Percentiles rank a stretch among this genome's conserved stretches.
Evolutionary conservation across 148 eudicot species (phyloP).

Genomic region (Salicornia ramosissima): DNA sequence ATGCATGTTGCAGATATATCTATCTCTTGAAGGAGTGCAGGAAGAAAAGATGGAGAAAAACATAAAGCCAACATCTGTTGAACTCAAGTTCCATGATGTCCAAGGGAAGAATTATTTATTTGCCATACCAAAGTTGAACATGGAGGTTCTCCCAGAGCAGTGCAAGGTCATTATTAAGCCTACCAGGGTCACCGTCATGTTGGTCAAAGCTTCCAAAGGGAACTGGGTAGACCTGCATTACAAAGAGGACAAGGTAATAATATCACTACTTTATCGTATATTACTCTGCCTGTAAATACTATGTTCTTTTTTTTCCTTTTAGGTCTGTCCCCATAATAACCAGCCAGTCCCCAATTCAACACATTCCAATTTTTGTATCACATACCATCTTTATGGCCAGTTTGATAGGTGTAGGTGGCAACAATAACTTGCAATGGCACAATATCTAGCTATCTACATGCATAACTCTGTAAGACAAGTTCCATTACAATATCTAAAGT

Average conservation of each 20-base stretch:
- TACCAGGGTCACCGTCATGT: slow-evolving; percentile 56
- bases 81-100: slow-evolving; percentile 76
- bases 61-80: slow-evolving; percentile 54
- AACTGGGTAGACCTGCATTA: slow-evolving; percentile 79
- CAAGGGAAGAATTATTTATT: slow-evolving; percentile 76
- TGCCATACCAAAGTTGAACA: slow-evolving; percentile 74
- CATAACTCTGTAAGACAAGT: too few species aligned
- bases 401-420: too few species aligned
- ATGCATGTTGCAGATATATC: slow-evolving; percentile 51
- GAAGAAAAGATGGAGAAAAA: slow-evolving; percentile 58
- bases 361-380: too few species aligned
- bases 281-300: too few species aligned
- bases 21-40: slow-evolving; percentile 71
- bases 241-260: slow-evolving; percentile 86
- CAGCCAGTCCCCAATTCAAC: too few species aligned
- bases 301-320: too few species aligned
- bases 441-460: too few species aligned
- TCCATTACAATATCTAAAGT: too few species aligned
- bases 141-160: slow-evolving; percentile 68
- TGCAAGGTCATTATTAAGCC: slow-evolving; percentile 78
- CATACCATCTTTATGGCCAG: too few species aligned
- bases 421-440: too few species aligned
- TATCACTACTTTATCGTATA: background rate
- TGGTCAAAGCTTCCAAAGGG: slow-evolving; percentile 66
- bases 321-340: too few species aligned